Evolutionary conservation across 495 filamentous ascomycete species (phyloP).

Genomic region (Aspergillus baeticus): DNA sequence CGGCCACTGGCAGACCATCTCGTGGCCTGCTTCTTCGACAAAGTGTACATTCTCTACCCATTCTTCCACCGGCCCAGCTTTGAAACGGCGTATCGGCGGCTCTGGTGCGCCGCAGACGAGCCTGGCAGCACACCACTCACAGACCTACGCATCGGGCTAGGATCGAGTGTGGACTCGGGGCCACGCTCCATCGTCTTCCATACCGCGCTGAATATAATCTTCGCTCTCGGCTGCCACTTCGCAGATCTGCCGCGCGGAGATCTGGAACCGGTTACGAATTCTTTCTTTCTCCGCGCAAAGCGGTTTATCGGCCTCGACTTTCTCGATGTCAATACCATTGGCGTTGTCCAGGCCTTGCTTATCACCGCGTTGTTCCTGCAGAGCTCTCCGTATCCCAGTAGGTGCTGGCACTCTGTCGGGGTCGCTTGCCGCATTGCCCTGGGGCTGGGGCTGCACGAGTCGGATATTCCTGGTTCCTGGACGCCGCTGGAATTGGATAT

Average conservation of each 20-base stretch:
- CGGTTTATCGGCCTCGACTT: constrained; percentile 44
- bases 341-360: constrained; percentile 46
- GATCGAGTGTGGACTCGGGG: constrained; percentile 36
- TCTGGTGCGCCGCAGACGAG: no score
- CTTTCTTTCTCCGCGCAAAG: constrained; percentile 47
- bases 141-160: no score
- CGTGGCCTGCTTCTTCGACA: constrained; percentile 39
- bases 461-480: constrained; percentile 20
- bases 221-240: constrained; percentile 46
- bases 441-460: constrained; percentile 47
- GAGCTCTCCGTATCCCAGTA: constrained; percentile 42
- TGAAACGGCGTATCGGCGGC: no score
- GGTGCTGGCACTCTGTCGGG: constrained; percentile 49
- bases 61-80: constrained; percentile 45
- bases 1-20: constrained; percentile 46
- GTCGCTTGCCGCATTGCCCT: constrained; percentile 47
- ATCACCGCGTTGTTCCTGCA: constrained; percentile 44
- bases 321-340: constrained; percentile 41
- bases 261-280: constrained; percentile 18
- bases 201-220: constrained; percentile 44
- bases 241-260: constrained; percentile 33
- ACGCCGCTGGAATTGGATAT: constrained; percentile 35
- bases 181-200: constrained; percentile 43
- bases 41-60: constrained; percentile 38
- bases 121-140: no score